Base-by-base conservation (phyloP, 1,284 basidiomycete genomes). In the Neotropicomus parvogracilis region DNA sequence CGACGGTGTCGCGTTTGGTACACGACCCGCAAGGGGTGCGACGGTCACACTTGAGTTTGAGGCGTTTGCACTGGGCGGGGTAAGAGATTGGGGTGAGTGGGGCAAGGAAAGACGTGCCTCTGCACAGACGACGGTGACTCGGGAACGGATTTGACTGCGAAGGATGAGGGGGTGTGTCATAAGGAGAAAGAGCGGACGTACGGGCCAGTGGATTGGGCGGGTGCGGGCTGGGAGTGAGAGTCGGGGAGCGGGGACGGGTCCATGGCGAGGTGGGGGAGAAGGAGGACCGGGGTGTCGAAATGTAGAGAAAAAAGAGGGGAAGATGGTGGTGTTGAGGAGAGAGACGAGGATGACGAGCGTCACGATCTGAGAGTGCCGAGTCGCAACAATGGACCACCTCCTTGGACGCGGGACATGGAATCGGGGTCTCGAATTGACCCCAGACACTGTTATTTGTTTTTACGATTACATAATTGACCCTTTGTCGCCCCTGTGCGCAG, bases 41-140 rank as follows among this genome's bases (percentile, higher is more conserved):
- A 41, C 87, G 73, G 68, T 90, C 88, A 62, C 87, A 90, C 67
- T 83, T 88, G 45, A 90, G 75, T 59, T 90, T 90, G 44, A 90
- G 74, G 9, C 87, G 85, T 65, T 90, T 90, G 71, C 87, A 90
- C 85, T 90, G 40, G 13, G 35, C n/a, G 45, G 47, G 24, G 41
- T 46, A 4, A 49, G 42, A 21, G 3, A 5, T 11, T 12, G 8
- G 31, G 2, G 3, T 82, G 28, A 5, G 19, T 3, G 29, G 1
- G 19, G 12, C 24, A 28, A 2, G 41, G 29, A 16, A 32, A 46
- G 24, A 36, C 75, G 39, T 31, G 87, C 86, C 80, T 89, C 86
- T 63, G 82, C 85, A 55, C 86, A 89, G 11, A 89, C 86, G 21
- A 89, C 86, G 29, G 86, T 89, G 54, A 89, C 81, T 44, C 87